Conservation (phyloP, 169 alveolate species). For the Plasmodium knowlesi region DNA sequence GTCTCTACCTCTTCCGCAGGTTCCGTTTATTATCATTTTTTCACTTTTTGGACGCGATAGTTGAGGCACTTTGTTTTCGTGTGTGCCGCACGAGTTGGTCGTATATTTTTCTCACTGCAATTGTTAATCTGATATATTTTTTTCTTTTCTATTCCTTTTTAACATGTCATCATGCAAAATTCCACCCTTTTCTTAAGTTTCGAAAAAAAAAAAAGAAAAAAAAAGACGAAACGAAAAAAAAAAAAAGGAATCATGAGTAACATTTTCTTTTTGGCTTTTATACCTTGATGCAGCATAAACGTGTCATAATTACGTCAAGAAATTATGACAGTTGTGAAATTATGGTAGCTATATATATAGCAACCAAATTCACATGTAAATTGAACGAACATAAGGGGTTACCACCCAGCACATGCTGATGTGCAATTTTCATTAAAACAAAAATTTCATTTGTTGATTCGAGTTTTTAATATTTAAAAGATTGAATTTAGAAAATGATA, state of each 20-base stretch:
- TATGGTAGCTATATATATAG: not conserved
- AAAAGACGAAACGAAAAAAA: not conserved
- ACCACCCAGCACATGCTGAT: not conserved
- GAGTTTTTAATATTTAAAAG: constrained; percentile 38
- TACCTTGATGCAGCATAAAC: not conserved
- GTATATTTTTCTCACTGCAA: not conserved
- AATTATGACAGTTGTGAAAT: not conserved
- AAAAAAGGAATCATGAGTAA: not conserved
- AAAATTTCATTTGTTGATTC: constrained; percentile 1
- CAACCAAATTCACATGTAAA: not conserved
- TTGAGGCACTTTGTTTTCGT: not conserved
- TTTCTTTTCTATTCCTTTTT: not conserved
- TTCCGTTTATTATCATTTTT: not conserved
- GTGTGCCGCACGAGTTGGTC: not conserved
- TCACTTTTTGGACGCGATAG: not conserved
- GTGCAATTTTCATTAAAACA: not conserved
- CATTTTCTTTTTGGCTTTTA: not conserved
- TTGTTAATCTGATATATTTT: not conserved
- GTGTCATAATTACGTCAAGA: not conserved
- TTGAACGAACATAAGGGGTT: not conserved
- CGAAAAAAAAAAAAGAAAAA: not conserved
- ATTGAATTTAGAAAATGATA: constrained; percentile 43
- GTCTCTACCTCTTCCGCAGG: not conserved
- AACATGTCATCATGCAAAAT: not conserved
- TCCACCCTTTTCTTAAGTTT: not conserved